Conservation (phyloP, 805 yeast genomes). For the Metschnikowia kunwiensis region DNA sequence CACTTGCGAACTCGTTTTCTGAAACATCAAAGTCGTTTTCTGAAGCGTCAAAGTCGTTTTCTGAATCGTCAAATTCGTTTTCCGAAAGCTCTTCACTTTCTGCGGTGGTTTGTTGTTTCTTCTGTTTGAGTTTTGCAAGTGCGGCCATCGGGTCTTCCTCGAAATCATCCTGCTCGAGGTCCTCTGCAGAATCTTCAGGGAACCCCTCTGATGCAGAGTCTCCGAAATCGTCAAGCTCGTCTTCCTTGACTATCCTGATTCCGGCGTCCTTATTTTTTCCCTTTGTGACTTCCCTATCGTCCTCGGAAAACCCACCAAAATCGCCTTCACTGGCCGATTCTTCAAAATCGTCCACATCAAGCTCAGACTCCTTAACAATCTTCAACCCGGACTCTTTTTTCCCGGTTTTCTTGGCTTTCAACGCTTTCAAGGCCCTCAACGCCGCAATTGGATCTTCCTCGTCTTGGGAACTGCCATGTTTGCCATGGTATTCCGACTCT, state of each 20-base stretch:
- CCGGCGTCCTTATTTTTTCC: background rate
- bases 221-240: constrained; percentile 25
- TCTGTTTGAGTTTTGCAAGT: constrained; percentile 17
- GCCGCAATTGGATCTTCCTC: constrained; percentile 17
- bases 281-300: background rate
- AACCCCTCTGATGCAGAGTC: no score
- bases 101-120: constrained; percentile 2
- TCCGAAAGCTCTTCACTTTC: constrained; percentile 8
- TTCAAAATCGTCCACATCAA: constrained; percentile 7
- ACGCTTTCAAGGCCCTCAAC: constrained; percentile 19
- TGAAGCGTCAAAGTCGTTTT: constrained; percentile 13
- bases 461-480: no score
- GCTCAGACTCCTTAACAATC: constrained; percentile 6
- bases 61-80: constrained; percentile 12
- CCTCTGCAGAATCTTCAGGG: no score
- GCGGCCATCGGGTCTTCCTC: constrained; percentile 24
- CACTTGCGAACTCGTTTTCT: background rate
- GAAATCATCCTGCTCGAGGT: constrained; percentile 30
- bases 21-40: constrained; percentile 14
- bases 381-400: constrained; percentile 7
- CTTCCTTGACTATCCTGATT: constrained; percentile 16
- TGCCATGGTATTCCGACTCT: no score
- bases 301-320: constrained; percentile 3
- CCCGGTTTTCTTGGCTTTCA: constrained; percentile 6
- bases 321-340: constrained; percentile 4